A percentile compares a stretch with the other conserved stretches of the same genome.
These are phyloP conservation scores for Fusarium falciforme DNA, from an alignment of 2,329 filamentous ascomycete genomes.

Conservation along the genomic window DNA sequence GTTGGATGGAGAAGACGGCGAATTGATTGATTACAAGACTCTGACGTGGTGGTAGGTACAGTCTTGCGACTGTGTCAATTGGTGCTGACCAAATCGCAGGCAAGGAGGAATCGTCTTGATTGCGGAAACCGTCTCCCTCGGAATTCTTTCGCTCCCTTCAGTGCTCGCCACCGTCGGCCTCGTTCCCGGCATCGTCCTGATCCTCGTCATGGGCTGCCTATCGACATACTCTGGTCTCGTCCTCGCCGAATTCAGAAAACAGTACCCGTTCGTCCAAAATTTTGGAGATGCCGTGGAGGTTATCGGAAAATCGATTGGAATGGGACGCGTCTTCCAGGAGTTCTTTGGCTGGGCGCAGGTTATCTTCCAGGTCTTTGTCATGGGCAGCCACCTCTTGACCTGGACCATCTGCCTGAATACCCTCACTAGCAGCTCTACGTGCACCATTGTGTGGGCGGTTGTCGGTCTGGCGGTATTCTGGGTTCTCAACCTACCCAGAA, in stretches of 20 bases:
- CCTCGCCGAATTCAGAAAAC: slow-evolving; percentile 75
- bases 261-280: slow-evolving; percentile 74
- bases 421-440: slow-evolving; percentile 68
- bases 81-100: slow-evolving; percentile 41
- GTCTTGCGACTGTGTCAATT: accelerated
- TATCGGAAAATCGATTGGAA: slow-evolving; percentile 57
- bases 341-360: slow-evolving; percentile 69
- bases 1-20: slow-evolving; percentile 26
- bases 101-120: slow-evolving; percentile 58
- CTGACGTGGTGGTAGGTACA: slow-evolving; percentile 52
- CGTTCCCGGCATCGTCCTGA: slow-evolving; percentile 78
- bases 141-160: slow-evolving; percentile 78
- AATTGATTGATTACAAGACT: slow-evolving; percentile 52
- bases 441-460: slow-evolving; percentile 73
- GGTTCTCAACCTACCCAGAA: slow-evolving; percentile 69
- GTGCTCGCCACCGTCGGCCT: slow-evolving; percentile 78
- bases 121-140: slow-evolving; percentile 59
- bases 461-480: slow-evolving; percentile 69
- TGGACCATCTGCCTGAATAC: slow-evolving; percentile 76
- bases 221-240: slow-evolving; percentile 72
- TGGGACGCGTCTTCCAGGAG: slow-evolving; percentile 67
- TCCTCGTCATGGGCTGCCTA: slow-evolving; percentile 72
- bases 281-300: slow-evolving; percentile 75
- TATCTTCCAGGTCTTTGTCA: slow-evolving; percentile 74
- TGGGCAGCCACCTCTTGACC: slow-evolving; percentile 76